Conservation (phyloP, 805 yeast genomes). For the Komagataella kurtzmanii region DNA sequence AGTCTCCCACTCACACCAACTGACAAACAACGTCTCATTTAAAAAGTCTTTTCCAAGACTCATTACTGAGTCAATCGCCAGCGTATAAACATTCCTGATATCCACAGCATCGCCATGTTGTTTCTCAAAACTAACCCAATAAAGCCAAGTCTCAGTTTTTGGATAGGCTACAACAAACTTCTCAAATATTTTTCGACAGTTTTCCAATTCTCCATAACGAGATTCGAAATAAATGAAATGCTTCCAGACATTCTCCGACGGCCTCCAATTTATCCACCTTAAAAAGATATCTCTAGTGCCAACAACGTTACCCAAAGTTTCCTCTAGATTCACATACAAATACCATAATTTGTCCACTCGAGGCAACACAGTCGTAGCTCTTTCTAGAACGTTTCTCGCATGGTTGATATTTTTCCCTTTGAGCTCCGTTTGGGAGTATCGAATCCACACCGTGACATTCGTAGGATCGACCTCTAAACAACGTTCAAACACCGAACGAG, state of each 20-base stretch:
- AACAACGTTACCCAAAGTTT: slow-evolving; percentile 47
- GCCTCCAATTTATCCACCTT: slow-evolving; percentile 75
- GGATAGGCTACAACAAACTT: slow-evolving; percentile 44
- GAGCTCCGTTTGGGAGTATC: slow-evolving; percentile 71
- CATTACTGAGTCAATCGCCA: slow-evolving; percentile 44
- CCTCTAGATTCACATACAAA: slow-evolving; percentile 71
- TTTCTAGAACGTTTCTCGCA: slow-evolving; percentile 72
- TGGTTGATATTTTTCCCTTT: slow-evolving; percentile 65
- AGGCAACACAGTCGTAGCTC: slow-evolving; percentile 67
- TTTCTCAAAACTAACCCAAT: slow-evolving; percentile 66
- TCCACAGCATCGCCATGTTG: slow-evolving; percentile 28
- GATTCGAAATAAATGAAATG: slow-evolving; percentile 63
- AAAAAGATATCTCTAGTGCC: slow-evolving; percentile 57
- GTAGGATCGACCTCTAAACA: slow-evolving; percentile 67
- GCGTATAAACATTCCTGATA: slow-evolving; percentile 51
- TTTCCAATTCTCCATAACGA: slow-evolving; percentile 37
- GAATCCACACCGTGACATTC: slow-evolving; percentile 74
- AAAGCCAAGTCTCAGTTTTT: slow-evolving; percentile 45
- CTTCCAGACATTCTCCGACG: slow-evolving; percentile 53
- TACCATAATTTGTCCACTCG: slow-evolving; percentile 81
- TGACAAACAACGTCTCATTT: slow-evolving; percentile 24
- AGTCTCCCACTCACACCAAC: slow-evolving; percentile 67
- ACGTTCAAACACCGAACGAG: slow-evolving; percentile 80
- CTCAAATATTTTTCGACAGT: slow-evolving; percentile 45
- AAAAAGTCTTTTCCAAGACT: slow-evolving; percentile 12